phyloP scores from a whole-genome alignment of 2,329 filamentous ascomycete species.

The Ophiostoma himal-ulmi region DNA sequence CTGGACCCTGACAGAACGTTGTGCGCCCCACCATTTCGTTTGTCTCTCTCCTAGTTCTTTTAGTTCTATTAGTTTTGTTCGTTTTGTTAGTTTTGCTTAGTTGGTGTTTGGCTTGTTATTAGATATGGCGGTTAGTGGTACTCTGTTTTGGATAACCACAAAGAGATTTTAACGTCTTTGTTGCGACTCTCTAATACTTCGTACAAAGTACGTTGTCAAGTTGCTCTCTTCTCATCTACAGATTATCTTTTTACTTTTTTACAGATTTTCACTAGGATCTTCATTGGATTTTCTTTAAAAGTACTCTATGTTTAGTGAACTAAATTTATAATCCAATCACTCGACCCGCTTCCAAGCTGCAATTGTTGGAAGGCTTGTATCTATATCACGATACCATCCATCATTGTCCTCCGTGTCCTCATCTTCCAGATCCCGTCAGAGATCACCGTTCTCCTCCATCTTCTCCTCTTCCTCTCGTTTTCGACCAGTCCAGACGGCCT shows the following conservation, averaged over 20 bases:
- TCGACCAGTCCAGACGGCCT: constrained; percentile 18
- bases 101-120: not conserved
- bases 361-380: not conserved
- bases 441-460: not conserved
- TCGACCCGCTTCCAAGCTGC: not conserved
- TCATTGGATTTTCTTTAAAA: not conserved
- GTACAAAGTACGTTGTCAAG: too few relatives aligned
- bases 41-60: constrained; percentile 10
- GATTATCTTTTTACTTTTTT: not conserved
- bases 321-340: too few relatives aligned
- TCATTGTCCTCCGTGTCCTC: not conserved
- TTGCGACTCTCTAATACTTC: too few relatives aligned
- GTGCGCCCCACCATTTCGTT: constrained; percentile 11
- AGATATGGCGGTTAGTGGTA: not conserved
- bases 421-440: not conserved
- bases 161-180: too few relatives aligned
- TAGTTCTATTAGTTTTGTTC: not conserved
- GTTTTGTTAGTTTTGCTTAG: not conserved
- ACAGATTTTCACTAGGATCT: too few relatives aligned
- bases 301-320: too few relatives aligned
- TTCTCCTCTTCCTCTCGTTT: not conserved
- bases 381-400: not conserved
- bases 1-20: constrained; percentile 25
- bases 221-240: not conserved
- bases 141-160: too few relatives aligned